Evolutionary conservation across 495 filamentous ascomycete species (phyloP).

Genomic region (Oidiodendron maius): DNA sequence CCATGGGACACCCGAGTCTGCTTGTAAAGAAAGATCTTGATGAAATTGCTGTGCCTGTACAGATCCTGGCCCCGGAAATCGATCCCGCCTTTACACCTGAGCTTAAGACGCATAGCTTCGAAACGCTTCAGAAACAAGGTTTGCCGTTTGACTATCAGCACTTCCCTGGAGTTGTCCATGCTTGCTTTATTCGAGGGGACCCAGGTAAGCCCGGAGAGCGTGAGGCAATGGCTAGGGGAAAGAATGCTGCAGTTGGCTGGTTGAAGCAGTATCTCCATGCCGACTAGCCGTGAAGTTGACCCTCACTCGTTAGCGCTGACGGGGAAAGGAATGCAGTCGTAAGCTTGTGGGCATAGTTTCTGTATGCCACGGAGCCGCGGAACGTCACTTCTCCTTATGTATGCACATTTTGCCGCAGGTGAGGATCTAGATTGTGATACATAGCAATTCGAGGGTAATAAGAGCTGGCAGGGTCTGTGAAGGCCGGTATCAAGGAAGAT

Average conservation of each 20-base stretch:
- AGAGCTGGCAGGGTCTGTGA: too few species aligned
- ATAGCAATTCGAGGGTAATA: too few species aligned
- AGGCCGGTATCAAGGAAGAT: too few species aligned
- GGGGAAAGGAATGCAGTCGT: too few species aligned
- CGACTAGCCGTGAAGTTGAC: too few species aligned
- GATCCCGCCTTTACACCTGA: slow-evolving; percentile 38
- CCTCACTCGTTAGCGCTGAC: too few species aligned
- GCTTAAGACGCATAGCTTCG: slow-evolving; percentile 32
- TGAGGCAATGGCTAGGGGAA: slow-evolving; percentile 15
- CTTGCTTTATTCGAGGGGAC: slow-evolving; percentile 30
- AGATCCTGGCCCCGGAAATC: slow-evolving; percentile 43
- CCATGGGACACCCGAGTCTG: slow-evolving; percentile 39
- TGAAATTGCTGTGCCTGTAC: slow-evolving; percentile 36
- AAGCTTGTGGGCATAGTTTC: too few species aligned
- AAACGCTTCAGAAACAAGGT: slow-evolving; percentile 28
- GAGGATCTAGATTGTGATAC: too few species aligned
- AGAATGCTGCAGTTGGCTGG: slow-evolving; percentile 29
- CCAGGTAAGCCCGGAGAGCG: slow-evolving; percentile 9
- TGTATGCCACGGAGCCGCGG: too few species aligned
- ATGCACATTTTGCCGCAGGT: too few species aligned
- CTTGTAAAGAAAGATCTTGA: slow-evolving; percentile 37
- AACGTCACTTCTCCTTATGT: too few species aligned
- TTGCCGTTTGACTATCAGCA: slow-evolving; percentile 35
- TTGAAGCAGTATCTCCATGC: slow-evolving; percentile 20
- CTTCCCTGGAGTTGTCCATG: slow-evolving; percentile 41